phyloP scores from a whole-genome alignment of 2,329 filamentous ascomycete species.

The Polychaeton citri region DNA sequence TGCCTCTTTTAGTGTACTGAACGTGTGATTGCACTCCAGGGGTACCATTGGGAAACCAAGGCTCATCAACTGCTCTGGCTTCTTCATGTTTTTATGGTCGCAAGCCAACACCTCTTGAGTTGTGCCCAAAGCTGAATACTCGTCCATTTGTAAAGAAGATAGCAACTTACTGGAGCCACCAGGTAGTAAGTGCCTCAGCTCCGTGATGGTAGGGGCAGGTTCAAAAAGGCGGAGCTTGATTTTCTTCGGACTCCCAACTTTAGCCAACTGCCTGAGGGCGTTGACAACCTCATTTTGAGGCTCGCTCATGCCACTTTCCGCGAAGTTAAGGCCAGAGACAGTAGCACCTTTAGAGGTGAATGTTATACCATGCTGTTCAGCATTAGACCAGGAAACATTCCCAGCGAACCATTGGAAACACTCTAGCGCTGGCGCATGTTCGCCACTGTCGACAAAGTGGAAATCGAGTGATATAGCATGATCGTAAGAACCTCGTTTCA shows the following conservation, averaged over 20 bases:
- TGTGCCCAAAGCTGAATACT: not conserved
- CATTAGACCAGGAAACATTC: not conserved
- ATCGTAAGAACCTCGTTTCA: not conserved
- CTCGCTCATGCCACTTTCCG: not conserved
- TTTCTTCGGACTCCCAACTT: too few species aligned
- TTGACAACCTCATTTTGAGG: not conserved
- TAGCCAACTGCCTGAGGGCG: not conserved
- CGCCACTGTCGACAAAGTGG: not conserved
- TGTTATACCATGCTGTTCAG: not conserved
- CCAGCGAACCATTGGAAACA: not conserved
- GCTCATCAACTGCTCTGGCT: not conserved
- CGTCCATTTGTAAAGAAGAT: not conserved
- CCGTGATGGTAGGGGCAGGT: not conserved
- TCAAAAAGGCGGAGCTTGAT: not conserved
- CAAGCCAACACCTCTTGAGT: not conserved
- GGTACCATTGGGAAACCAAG: slow-evolving; percentile 4
- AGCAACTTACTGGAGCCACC: not conserved
- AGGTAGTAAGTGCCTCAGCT: not conserved
- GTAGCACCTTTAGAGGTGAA: not conserved
- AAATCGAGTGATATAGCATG: not conserved
- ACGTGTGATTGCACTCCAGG: slow-evolving; percentile 5
- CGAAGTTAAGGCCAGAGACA: not conserved
- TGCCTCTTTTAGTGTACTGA: slow-evolving; percentile 7
- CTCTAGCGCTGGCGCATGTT: not conserved
- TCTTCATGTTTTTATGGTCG: not conserved